phyloP scores from a whole-genome alignment of 129 eudicot species.

The Erigeron canadensis region DNA sequence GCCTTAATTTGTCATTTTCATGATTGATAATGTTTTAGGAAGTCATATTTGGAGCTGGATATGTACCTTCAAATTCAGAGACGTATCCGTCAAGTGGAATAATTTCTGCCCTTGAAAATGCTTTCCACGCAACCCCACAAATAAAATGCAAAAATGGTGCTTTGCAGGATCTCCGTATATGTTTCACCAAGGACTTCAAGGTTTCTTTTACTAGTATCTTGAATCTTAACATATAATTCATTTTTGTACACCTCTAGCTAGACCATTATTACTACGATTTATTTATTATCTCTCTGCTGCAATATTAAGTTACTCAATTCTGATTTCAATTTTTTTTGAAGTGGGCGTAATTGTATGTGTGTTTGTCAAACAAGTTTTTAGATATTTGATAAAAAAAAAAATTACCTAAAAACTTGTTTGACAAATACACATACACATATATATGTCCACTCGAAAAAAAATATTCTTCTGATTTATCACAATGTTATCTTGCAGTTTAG shows the following conservation, averaged over 20 bases:
- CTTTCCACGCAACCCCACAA: conserved; percentile 78
- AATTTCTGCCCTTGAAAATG: conserved; percentile 70
- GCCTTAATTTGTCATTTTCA: too few species aligned
- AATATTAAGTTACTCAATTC: too few species aligned
- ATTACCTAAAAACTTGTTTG: too few species aligned
- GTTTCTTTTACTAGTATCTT: conserved; percentile 31
- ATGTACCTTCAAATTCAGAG: conserved; percentile 75
- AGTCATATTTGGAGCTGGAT: conserved; percentile 71
- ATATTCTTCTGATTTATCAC: too few species aligned
- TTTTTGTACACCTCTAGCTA: background rate
- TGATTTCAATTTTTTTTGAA: too few species aligned
- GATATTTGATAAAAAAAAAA: too few species aligned
- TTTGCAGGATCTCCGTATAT: conserved; percentile 71
- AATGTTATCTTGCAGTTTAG: conserved; percentile 61
- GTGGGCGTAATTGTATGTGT: too few species aligned
- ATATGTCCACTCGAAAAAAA: too few species aligned
- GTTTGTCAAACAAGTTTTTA: too few species aligned
- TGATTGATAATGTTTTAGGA: too few species aligned
- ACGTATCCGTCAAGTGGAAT: conserved; percentile 81
- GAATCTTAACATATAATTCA: background rate
- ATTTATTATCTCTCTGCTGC: background rate
- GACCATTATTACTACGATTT: background rate
- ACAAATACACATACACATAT: too few species aligned
- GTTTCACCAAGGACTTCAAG: conserved; percentile 85
- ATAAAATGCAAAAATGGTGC: conserved; percentile 65